Evolutionary conservation across 352 stramenopile genomes (phyloP), one percentile per base, ranked within the genome.

Genomic region (Thraustotheca clavata): DNA sequence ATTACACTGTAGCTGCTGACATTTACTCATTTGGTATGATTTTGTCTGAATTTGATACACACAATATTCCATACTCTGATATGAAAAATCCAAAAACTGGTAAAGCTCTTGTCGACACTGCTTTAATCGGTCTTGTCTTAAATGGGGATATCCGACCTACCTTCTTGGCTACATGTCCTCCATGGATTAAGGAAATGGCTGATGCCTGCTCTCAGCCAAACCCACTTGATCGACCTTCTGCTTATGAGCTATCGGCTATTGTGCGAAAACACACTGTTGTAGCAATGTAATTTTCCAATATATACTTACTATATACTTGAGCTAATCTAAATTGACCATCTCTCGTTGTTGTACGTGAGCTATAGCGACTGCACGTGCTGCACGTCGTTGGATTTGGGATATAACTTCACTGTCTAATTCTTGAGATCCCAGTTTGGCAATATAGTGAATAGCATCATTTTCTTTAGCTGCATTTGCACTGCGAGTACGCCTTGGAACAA

Each of bases 1-100:
- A 55, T 16, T 65, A 65, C 57, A 55, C 39, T 8, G 57, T 65
- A 14, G 57, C 57, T 6, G 38, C 57, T 33, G 57, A 65, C 31
- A 41, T 65, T 1, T 65, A 65, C 26, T 55, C 57, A 24, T 55
- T 65, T 33, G 55, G 46, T 47, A 43, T 26, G 36, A 24, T 35
- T 27, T 41, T 59, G 24, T 60, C 20, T 7, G 16, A 54, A 20
- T 20, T 60, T 22, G 20, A 47, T 35, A 61, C 52, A 8, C 52
- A 61, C 35, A 4, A 24, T 1, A 22, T 61, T 11, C 52, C 52
- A 24, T 61, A 61, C 31, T 7, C 11, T 2, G 52, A 61, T 29
- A 35, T 35, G 11, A 32, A 34, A 6, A 52, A 52, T 26, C 24
- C 24, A 16, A 24, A 27, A 22, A 34, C 38, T 2, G 52, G 52